These are phyloP conservation scores for Rhodotorula babjevae DNA, from an alignment of 768 basidiomycete genomes.

Conservation along the genomic window DNA sequence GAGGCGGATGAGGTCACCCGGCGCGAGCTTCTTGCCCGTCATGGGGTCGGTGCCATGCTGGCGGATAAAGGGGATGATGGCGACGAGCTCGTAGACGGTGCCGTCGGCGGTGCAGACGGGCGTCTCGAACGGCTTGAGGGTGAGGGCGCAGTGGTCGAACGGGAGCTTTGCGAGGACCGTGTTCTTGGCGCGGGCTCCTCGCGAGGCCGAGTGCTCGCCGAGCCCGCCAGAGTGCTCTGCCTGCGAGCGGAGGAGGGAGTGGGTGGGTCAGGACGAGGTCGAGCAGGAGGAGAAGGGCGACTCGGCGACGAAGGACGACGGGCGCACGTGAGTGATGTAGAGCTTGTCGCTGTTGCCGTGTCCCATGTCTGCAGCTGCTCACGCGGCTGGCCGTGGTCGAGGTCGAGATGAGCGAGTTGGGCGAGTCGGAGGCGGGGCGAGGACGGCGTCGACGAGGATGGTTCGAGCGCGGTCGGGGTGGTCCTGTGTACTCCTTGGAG, in stretches of 20 bases:
- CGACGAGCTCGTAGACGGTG: constrained; percentile 41
- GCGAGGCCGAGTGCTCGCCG: constrained; percentile 68
- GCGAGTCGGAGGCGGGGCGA: neutral
- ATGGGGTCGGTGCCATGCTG: constrained; percentile 48
- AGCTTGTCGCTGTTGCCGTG: constrained; percentile 50
- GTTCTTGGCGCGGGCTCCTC: constrained; percentile 56
- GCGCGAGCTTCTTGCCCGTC: constrained; percentile 49
- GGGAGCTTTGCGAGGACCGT: constrained; percentile 34
- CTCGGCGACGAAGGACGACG: neutral
- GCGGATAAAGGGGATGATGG: constrained; percentile 43
- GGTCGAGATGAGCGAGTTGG: neutral
- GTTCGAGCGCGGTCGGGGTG: neutral
- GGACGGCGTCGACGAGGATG: neutral
- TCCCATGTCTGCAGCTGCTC: neutral
- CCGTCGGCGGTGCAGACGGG: constrained; percentile 42
- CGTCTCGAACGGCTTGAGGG: constrained; percentile 43
- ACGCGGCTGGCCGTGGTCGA: fast-evolving
- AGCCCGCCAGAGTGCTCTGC: constrained; percentile 75
- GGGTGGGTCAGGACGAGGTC: neutral
- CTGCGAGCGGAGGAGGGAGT: constrained; percentile 48
- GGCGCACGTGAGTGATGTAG: constrained; percentile 60
- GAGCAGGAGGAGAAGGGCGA: neutral
- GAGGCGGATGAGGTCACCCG: constrained; percentile 50
- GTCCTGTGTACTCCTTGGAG: no score
- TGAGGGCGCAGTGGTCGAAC: constrained; percentile 38